Conservation (phyloP, 140 eudicot genomes). For the Cichorium intybus region DNA sequence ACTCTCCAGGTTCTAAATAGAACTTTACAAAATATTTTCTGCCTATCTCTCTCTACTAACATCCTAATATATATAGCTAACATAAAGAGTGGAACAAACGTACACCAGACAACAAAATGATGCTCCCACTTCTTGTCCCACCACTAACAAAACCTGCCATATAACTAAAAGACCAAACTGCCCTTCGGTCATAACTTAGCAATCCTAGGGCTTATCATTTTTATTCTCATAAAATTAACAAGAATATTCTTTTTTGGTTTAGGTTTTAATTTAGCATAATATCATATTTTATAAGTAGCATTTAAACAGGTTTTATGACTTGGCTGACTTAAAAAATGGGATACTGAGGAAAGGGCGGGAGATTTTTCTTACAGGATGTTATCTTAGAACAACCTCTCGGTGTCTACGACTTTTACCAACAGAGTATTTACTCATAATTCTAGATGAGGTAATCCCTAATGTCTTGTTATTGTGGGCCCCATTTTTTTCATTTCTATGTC, state of each 20-base stretch:
- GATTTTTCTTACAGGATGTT: constrained; percentile 82
- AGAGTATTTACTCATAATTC: constrained; percentile 72
- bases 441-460: constrained; percentile 69
- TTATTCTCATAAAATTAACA: not conserved
- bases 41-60: too few relatives aligned
- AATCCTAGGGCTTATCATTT: too few relatives aligned
- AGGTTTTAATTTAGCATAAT: constrained; percentile 13
- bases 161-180: too few relatives aligned
- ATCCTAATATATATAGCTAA: too few relatives aligned
- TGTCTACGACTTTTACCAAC: constrained; percentile 79
- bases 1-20: too few relatives aligned
- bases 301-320: constrained; percentile 63
- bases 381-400: constrained; percentile 68
- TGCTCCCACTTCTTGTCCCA: too few relatives aligned
- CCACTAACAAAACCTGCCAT: too few relatives aligned
- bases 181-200: too few relatives aligned
- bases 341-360: constrained; percentile 81
- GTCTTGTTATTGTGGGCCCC: not conserved
- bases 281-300: constrained; percentile 9
- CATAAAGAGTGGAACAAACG: too few relatives aligned
- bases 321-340: constrained; percentile 75
- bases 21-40: too few relatives aligned
- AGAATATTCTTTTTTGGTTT: constrained; percentile 3
- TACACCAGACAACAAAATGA: too few relatives aligned
- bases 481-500: not conserved